A percentile compares a stretch with the other conserved stretches of the same genome.
Evolutionary conservation across 2,329 filamentous ascomycete species (phyloP).

Genomic region (Venturia effusa): DNA sequence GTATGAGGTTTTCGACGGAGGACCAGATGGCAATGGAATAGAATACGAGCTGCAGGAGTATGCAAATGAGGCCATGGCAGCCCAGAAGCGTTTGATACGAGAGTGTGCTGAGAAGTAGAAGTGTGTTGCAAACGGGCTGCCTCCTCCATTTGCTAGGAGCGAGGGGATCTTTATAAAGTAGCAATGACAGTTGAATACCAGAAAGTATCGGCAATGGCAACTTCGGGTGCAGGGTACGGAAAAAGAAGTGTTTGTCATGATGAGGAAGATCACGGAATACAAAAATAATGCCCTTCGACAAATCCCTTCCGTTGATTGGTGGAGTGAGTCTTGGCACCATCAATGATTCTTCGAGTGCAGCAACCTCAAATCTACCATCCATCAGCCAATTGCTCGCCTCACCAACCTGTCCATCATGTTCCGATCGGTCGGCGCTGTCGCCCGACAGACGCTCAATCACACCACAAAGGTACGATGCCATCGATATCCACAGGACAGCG

Average conservation of each 20-base stretch:
- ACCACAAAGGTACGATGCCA: constrained; percentile 36
- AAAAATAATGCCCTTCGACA: background rate
- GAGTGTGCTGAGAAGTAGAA: constrained; percentile 15
- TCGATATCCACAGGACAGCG: constrained; percentile 14
- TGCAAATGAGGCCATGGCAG: constrained; percentile 41
- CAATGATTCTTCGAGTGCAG: background rate
- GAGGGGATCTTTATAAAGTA: background rate
- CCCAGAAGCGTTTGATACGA: constrained; percentile 29
- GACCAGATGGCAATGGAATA: constrained; percentile 41
- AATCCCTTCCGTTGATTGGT: background rate
- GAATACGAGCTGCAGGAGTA: constrained; percentile 17
- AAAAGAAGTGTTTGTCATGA: background rate
- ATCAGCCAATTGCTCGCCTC: background rate
- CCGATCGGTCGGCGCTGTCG: constrained; percentile 75
- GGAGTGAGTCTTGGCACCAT: too few relatives aligned
- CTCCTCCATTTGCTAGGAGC: too few relatives aligned
- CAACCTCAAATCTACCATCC: background rate
- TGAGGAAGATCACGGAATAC: background rate
- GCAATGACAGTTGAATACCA: background rate
- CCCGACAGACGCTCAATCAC: constrained; percentile 47
- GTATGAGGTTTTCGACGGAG: constrained; percentile 59
- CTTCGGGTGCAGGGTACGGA: background rate
- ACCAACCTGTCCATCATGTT: constrained; percentile 62
- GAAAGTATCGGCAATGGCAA: background rate
- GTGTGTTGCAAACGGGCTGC: background rate